Percentiles rank a stretch among this genome's conserved stretches.
Conservation (phyloP, 345 rosid species). For the Eucalyptus regnans region DNA sequence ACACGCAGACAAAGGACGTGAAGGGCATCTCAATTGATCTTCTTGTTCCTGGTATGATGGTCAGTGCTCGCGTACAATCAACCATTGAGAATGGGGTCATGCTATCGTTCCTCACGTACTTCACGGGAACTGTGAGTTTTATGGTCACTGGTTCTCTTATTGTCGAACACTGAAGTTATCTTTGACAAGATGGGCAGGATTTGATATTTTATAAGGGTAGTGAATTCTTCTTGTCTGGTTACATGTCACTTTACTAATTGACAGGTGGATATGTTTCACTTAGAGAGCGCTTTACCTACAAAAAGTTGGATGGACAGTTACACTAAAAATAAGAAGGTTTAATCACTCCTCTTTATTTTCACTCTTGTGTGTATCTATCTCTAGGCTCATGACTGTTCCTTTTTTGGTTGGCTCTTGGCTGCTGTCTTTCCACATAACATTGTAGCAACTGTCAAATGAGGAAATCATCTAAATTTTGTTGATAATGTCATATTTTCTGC, state of each 20-base stretch:
- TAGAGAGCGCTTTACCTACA: slow-evolving; percentile 44
- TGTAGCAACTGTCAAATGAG: neutral
- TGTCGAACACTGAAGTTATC: neutral
- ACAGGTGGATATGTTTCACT: slow-evolving; percentile 86
- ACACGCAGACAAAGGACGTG: slow-evolving; percentile 69
- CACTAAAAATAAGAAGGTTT: slow-evolving; percentile 65
- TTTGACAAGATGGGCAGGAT: neutral
- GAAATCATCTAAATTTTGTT: neutral
- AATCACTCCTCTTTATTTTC: neutral
- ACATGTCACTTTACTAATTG: neutral
- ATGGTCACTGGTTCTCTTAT: neutral
- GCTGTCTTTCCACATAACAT: neutral
- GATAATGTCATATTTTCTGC: neutral
- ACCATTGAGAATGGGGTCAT: slow-evolving; percentile 87
- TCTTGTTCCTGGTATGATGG: slow-evolving; percentile 95
- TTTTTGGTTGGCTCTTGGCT: neutral
- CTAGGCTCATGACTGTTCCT: neutral
- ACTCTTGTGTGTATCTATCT: neutral
- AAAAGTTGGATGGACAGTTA: slow-evolving; percentile 83
- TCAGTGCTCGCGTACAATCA: slow-evolving; percentile 74
- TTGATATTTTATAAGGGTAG: neutral
- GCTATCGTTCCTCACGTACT: slow-evolving; percentile 81
- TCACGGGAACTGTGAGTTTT: slow-evolving; percentile 86
- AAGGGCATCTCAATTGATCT: slow-evolving; percentile 90
- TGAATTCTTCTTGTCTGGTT: neutral